Percentiles rank a stretch among this genome's conserved stretches.
phyloP scores from a whole-genome alignment of 2,329 filamentous ascomycete species.

The Penicillium sp. region DNA sequence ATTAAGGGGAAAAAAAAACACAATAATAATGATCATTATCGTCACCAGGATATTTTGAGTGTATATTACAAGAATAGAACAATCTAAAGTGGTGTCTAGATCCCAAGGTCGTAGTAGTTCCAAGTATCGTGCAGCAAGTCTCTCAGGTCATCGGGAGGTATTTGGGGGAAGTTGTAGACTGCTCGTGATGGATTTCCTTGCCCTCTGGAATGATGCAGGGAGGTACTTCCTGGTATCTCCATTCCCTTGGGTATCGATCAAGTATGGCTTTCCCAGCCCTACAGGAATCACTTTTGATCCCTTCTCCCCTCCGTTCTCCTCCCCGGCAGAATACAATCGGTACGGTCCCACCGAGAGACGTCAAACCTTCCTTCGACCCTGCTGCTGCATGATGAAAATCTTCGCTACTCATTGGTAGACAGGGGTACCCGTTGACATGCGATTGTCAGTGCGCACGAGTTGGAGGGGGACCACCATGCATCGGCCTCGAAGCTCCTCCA shows the following conservation, averaged over 20 bases:
- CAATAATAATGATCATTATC: slow-evolving; percentile 3
- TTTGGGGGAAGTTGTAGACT: neutral
- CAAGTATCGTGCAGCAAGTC: neutral
- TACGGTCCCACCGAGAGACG: slow-evolving; percentile 1
- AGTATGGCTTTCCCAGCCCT: neutral
- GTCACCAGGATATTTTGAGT: neutral
- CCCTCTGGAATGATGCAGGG: slow-evolving; percentile 8
- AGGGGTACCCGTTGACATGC: neutral
- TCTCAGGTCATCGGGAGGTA: neutral
- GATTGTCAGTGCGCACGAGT: slow-evolving; percentile 21
- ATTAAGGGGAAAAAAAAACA: slow-evolving; percentile 8
- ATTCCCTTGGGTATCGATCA: neutral
- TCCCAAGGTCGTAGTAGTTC: neutral
- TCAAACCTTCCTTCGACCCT: slow-evolving; percentile 1
- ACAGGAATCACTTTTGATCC: neutral
- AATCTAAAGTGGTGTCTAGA: neutral
- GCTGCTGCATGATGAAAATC: neutral
- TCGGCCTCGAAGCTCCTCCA: neutral
- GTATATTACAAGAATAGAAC: neutral
- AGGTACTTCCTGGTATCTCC: neutral
- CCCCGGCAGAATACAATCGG: neutral
- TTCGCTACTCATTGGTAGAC: neutral
- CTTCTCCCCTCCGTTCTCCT: neutral
- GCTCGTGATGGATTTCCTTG: neutral
- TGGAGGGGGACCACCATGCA: slow-evolving; percentile 12